phyloP scores from a whole-genome alignment of 192 early-diverging fungal species.

The Coemansia sp. region DNA sequence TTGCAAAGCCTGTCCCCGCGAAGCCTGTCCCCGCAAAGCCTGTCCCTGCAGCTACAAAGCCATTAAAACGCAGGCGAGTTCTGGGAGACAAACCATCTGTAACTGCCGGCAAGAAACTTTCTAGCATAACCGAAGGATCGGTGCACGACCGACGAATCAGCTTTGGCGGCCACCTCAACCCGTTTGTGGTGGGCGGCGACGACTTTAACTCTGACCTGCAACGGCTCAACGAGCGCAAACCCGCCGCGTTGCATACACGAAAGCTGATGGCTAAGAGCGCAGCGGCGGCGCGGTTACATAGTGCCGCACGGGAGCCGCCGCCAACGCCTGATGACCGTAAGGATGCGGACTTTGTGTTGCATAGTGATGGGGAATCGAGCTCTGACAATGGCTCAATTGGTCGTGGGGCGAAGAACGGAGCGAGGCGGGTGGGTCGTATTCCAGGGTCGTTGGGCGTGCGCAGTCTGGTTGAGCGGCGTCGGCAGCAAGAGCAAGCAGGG shows the following conservation, averaged over 20 bases:
- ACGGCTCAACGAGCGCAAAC: constrained; percentile 17
- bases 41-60: background rate
- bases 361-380: constrained; percentile 10
- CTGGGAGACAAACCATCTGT: constrained; percentile 11
- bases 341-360: constrained; percentile 39
- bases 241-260: constrained; percentile 3
- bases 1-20: background rate
- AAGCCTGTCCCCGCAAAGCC: background rate
- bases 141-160: constrained; percentile 52
- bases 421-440: constrained; percentile 9
- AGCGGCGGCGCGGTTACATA: constrained; percentile 31
- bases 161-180: constrained; percentile 40
- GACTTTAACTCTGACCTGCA: constrained; percentile 43
- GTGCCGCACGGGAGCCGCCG: constrained; percentile 19
- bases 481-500: background rate
- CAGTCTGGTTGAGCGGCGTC: constrained; percentile 32
- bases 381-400: constrained; percentile 8
- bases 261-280: constrained; percentile 37
- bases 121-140: constrained; percentile 34
- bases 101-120: background rate
- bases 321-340: constrained; percentile 37
- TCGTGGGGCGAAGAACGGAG: background rate
- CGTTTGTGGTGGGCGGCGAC: constrained; percentile 41
- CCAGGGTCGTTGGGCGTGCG: constrained; percentile 43
- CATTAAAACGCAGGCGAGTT: constrained; percentile 16